Percentiles rank a stretch among this genome's conserved stretches.
Evolutionary conservation across 2,329 filamentous ascomycete genomes (phyloP).

Genomic region (Colletotrichum noveboracense): DNA sequence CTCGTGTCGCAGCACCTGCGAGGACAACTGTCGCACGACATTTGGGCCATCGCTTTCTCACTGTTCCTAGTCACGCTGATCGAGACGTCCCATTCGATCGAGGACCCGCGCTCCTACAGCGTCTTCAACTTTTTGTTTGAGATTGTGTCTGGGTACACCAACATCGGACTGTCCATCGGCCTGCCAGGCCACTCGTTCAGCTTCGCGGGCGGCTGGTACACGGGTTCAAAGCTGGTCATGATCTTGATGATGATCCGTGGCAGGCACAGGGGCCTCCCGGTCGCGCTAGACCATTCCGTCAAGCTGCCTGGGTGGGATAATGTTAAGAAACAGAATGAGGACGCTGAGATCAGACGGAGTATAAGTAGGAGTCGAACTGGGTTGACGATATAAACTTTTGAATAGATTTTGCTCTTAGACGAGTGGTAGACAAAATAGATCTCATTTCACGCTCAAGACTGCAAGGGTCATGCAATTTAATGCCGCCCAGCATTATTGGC

Average conservation of each 20-base stretch:
- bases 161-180: conserved; percentile 65
- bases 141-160: conserved; percentile 62
- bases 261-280: conserved; percentile 60
- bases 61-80: conserved; percentile 65
- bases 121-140: conserved; percentile 67
- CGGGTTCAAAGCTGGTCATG: conserved; percentile 62
- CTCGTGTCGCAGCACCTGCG: conserved; percentile 63
- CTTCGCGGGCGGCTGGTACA: conserved; percentile 59
- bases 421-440: background rate
- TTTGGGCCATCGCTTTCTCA: conserved; percentile 70
- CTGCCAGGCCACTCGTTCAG: conserved; percentile 58
- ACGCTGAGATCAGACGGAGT: conserved; percentile 6
- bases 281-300: conserved; percentile 60
- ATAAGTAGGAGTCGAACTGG: background rate
- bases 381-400: background rate
- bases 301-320: conserved; percentile 41
- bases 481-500: fast-evolving
- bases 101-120: conserved; percentile 56
- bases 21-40: conserved; percentile 68
- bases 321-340: conserved; percentile 33
- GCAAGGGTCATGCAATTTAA: fast-evolving
- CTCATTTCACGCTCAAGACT: background rate
- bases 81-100: conserved; percentile 59
- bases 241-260: conserved; percentile 62
- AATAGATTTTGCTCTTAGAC: background rate